Conservation (phyloP, 306 rosid genomes). For the Cucurbita maxima region DNA sequence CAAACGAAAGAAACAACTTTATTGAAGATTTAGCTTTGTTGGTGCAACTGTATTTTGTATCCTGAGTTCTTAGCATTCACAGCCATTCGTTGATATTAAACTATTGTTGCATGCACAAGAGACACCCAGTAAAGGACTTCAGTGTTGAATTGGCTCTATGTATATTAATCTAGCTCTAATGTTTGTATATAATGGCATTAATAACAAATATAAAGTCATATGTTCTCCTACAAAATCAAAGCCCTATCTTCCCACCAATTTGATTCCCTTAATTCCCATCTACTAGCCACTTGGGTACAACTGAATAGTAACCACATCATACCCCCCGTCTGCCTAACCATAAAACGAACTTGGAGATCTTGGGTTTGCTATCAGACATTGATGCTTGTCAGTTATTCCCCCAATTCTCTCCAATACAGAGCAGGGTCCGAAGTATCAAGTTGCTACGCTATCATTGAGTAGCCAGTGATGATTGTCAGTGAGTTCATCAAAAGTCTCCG, state of each 20-base stretch:
- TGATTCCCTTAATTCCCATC: background rate
- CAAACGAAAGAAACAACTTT: background rate
- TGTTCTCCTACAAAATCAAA: background rate
- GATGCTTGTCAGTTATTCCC: background rate
- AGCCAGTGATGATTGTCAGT: background rate
- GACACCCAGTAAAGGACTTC: background rate
- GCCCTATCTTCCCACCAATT: background rate
- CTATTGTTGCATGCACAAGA: background rate
- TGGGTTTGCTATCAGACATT: background rate
- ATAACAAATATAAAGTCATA: background rate
- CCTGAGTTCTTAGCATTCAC: background rate
- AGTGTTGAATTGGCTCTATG: background rate
- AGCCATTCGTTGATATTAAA: background rate
- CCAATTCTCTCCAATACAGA: background rate
- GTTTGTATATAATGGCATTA: background rate
- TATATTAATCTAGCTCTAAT: background rate
- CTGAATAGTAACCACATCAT: background rate
- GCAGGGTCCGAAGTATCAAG: background rate
- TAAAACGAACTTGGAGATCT: background rate
- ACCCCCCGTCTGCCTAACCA: background rate
- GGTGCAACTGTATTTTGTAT: background rate
- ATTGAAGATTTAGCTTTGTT: background rate
- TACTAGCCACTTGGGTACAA: background rate
- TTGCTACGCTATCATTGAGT: background rate
- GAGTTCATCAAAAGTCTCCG: background rate